A percentile compares a stretch with the other conserved stretches of the same genome.
Evolutionary conservation across 2,329 filamentous ascomycete genomes (phyloP).

Genomic region (Onygenales sp.): DNA sequence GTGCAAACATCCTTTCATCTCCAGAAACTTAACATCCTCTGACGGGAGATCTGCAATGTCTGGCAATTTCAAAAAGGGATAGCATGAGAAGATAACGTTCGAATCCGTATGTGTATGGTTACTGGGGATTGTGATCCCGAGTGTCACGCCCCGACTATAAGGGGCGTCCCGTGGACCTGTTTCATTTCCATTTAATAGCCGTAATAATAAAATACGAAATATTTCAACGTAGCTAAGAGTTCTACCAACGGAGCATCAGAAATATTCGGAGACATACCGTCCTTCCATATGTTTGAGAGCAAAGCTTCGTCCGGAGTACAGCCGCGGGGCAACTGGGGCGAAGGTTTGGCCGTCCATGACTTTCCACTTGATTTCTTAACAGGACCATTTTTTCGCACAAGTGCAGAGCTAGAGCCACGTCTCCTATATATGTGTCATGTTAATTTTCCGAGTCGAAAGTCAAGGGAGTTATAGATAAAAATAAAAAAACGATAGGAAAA

Average conservation of each 20-base stretch:
- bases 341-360: neutral
- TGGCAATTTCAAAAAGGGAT: slow-evolving; percentile 15
- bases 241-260: no score
- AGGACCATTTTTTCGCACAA: neutral
- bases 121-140: neutral
- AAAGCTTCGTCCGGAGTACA: neutral
- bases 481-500: no score
- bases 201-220: no score
- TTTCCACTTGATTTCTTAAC: neutral
- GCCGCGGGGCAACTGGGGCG: neutral
- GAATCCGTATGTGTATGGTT: neutral
- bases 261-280: neutral
- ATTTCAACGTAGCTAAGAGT: no score
- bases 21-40: slow-evolving; percentile 40
- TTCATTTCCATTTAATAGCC: no score
- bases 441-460: neutral
- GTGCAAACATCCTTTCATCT: slow-evolving; percentile 38
- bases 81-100: slow-evolving; percentile 15
- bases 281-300: neutral
- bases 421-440: neutral
- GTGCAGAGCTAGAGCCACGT: neutral
- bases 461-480: no score
- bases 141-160: neutral
- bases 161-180: no score
- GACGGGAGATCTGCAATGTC: slow-evolving; percentile 16